Conservation (phyloP, 345 rosid genomes). For the Citrus sp. region DNA sequence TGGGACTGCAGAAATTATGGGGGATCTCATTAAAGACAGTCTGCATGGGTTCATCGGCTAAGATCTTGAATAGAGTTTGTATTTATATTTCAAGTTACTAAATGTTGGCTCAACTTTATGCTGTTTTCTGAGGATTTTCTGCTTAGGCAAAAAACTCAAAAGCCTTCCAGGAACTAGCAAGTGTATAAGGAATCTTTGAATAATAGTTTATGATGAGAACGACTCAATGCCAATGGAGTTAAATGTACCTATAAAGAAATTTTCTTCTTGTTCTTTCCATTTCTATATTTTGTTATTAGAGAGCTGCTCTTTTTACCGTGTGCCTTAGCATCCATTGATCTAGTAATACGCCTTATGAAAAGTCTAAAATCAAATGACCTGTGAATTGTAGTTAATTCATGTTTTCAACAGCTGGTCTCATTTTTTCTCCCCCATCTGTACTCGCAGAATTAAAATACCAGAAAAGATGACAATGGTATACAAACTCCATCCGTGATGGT, state of each 20-base stretch:
- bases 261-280: background rate
- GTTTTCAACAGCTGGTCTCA: background rate
- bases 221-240: constrained; percentile 26
- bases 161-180: constrained; percentile 17
- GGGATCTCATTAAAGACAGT: constrained; percentile 15
- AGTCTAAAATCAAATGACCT: background rate
- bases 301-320: background rate
- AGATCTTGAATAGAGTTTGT: constrained; percentile 23
- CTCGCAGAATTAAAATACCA: background rate
- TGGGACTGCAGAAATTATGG: constrained; percentile 18
- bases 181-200: constrained; percentile 35
- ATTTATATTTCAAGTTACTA: constrained; percentile 18
- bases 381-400: background rate
- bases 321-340: background rate
- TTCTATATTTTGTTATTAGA: background rate
- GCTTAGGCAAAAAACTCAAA: constrained; percentile 16
- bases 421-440: background rate
- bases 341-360: too few species aligned
- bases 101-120: constrained; percentile 18
- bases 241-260: constrained; percentile 15
- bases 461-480: background rate
- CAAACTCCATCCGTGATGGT: too few species aligned
- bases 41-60: constrained; percentile 8
- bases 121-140: constrained; percentile 27
- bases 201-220: constrained; percentile 25